Conservation (phyloP, 768 basidiomycete genomes). For the Russula virescens region DNA sequence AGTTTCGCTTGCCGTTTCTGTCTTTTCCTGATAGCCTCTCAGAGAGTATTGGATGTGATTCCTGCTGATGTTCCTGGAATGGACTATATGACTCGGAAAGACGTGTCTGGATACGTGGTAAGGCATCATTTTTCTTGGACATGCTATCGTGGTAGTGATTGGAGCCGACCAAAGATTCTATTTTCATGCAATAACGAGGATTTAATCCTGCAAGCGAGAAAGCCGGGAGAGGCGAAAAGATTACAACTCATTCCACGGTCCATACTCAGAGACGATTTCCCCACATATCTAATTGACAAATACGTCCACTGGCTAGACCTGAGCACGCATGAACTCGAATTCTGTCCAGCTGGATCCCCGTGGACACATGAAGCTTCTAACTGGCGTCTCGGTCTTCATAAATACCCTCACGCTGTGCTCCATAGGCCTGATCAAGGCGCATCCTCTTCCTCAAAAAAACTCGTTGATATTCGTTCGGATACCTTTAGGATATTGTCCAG, state of each 20-base stretch:
- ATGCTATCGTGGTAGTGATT: neutral
- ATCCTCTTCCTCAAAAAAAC: too few species aligned
- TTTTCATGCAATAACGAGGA: neutral
- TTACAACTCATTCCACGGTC: conserved; percentile 33
- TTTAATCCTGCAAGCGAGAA: neutral
- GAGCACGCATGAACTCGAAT: conserved; percentile 27
- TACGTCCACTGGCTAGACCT: conserved; percentile 35
- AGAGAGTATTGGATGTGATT: conserved; percentile 8
- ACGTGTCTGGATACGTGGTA: conserved; percentile 9
- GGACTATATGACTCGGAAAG: conserved; percentile 9
- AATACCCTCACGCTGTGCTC: too few species aligned
- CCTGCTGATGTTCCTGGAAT: conserved; percentile 5
- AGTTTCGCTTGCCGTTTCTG: neutral
- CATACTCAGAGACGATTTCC: conserved; percentile 30
- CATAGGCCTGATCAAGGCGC: too few species aligned
- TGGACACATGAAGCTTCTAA: conserved; percentile 31
- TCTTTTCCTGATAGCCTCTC: neutral
- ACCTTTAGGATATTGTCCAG: too few species aligned
- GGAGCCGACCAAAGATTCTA: neutral
- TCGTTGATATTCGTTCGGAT: too few species aligned
- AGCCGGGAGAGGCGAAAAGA: neutral
- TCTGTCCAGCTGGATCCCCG: conserved; percentile 30
- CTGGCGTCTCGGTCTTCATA: conserved; percentile 24
- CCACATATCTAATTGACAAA: conserved; percentile 29
- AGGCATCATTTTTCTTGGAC: neutral